phyloP scores from a whole-genome alignment of 73 alveolate species.

The Symbiodinium pilosum region DNA sequence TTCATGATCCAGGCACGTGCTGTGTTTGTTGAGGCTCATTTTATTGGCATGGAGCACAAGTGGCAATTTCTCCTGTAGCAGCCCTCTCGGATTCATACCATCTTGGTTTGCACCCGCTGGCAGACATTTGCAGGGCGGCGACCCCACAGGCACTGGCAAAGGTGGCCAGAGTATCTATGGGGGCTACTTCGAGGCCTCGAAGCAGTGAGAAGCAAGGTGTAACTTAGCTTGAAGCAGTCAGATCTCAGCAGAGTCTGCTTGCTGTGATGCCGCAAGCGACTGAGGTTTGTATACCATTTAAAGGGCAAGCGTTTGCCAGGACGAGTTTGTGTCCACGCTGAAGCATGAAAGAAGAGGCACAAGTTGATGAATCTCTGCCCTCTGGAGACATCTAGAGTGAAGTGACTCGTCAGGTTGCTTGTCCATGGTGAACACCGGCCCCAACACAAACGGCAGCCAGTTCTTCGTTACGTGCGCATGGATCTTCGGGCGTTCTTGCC shows the following conservation, averaged over 20 bases:
- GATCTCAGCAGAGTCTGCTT: too few species aligned
- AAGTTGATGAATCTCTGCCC: neutral
- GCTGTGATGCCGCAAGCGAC: too few species aligned
- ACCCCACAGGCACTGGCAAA: slow-evolving; percentile 96
- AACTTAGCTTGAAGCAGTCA: too few species aligned
- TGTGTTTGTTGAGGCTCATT: neutral
- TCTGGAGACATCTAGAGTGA: neutral
- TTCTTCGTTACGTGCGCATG: slow-evolving; percentile 95
- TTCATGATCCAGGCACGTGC: slow-evolving; percentile 93
- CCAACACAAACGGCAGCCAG: slow-evolving; percentile 95
- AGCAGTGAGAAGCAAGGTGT: too few species aligned
- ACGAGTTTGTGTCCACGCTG: slow-evolving; percentile 95
- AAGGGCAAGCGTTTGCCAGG: slow-evolving; percentile 54
- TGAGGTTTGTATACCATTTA: too few species aligned
- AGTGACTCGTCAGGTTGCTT: slow-evolving; percentile 49
- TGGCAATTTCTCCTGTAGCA: too few species aligned
- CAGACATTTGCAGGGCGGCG: slow-evolving; percentile 96
- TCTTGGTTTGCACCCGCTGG: too few species aligned
- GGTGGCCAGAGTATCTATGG: slow-evolving; percentile 97
- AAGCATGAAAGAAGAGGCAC: slow-evolving; percentile 96
- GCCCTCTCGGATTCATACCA: too few species aligned
- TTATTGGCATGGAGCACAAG: too few species aligned
- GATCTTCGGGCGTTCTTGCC: too few species aligned
- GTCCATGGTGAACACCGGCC: slow-evolving; percentile 96
- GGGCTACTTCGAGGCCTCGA: slow-evolving; percentile 95